Conservation (phyloP, 2,329 filamentous ascomycete species). For the Teratosphaeria nubilosa region DNA sequence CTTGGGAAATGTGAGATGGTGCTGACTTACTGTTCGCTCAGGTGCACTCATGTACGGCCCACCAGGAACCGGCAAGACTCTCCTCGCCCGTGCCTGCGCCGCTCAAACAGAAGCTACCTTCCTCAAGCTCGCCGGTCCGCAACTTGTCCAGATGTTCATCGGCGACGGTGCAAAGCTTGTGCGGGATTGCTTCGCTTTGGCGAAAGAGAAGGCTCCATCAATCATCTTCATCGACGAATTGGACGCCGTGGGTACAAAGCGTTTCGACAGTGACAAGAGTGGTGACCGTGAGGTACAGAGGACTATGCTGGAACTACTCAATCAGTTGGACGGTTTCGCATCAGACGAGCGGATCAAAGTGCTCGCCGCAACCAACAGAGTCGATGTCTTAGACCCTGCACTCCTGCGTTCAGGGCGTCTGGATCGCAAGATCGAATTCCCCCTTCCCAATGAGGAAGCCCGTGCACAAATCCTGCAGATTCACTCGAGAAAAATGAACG, state of each 20-base stretch:
- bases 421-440: constrained; percentile 98
- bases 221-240: constrained; percentile 99
- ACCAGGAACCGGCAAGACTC: constrained; percentile 80
- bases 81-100: constrained; percentile 88
- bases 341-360: constrained; percentile 93
- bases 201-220: constrained; percentile 96
- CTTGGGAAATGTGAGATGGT: not conserved
- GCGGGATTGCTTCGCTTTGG: constrained; percentile 90
- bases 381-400: constrained; percentile 93
- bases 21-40: constrained; percentile 26
- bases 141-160: constrained; percentile 99
- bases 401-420: constrained; percentile 89
- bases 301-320: constrained; percentile 97
- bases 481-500: constrained; percentile 96
- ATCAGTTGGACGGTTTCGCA: constrained; percentile 96
- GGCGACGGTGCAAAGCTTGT: constrained; percentile 97
- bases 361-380: constrained; percentile 97
- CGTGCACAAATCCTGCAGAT: constrained; percentile 95
- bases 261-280: constrained; percentile 96
- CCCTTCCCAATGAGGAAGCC: constrained; percentile 93
- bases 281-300: constrained; percentile 96
- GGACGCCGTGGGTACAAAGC: constrained; percentile 96
- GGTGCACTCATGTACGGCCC: constrained; percentile 97
- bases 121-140: constrained; percentile 92
- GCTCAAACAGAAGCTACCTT: constrained; percentile 98